Evolutionary conservation across 2,329 filamentous ascomycete species (phyloP).

Genomic region (Dactylonectria estremocensis): DNA sequence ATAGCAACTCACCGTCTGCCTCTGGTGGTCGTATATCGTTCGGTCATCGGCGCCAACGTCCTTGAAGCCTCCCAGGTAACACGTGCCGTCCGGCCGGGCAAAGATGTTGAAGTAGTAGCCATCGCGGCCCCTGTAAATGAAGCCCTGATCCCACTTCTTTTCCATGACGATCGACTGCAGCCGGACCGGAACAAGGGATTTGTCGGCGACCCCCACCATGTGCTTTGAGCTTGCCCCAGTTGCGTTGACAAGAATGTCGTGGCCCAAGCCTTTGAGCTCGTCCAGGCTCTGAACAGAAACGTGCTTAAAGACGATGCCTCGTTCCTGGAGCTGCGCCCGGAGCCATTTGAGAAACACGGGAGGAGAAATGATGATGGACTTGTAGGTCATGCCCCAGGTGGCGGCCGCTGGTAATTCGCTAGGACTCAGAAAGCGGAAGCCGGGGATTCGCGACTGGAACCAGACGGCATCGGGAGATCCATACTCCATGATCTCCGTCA

Average conservation of each 20-base stretch:
- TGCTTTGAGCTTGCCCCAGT: conserved; percentile 9
- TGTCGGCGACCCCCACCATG: too few relatives aligned
- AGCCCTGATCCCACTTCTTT: conserved; percentile 8
- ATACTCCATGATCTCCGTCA: conserved; percentile 22
- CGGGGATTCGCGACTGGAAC: conserved; percentile 1
- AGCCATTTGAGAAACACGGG: conserved; percentile 19
- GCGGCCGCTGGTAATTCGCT: conserved; percentile 10
- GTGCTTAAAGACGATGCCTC: conserved; percentile 6
- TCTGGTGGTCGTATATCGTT: too few relatives aligned
- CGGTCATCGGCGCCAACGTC: too few relatives aligned
- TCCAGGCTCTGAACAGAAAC: not conserved
- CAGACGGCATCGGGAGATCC: conserved; percentile 13
- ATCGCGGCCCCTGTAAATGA: conserved; percentile 21
- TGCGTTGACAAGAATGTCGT: conserved; percentile 25
- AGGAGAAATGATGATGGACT: conserved; percentile 17
- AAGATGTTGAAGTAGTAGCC: conserved; percentile 26
- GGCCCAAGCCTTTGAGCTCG: conserved; percentile 17
- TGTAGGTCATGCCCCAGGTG: conserved; percentile 22
- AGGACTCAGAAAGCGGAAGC: conserved; percentile 13
- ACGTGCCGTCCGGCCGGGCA: conserved; percentile 16
- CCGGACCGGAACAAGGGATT: conserved; percentile 6
- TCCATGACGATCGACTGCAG: conserved; percentile 19
- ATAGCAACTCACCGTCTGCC: too few relatives aligned
- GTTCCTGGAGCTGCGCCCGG: conserved; percentile 2
- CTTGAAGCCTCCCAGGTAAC: conserved; percentile 23